phyloP scores from a whole-genome alignment of 768 basidiomycete genomes.

The Heimioporus sp. region DNA sequence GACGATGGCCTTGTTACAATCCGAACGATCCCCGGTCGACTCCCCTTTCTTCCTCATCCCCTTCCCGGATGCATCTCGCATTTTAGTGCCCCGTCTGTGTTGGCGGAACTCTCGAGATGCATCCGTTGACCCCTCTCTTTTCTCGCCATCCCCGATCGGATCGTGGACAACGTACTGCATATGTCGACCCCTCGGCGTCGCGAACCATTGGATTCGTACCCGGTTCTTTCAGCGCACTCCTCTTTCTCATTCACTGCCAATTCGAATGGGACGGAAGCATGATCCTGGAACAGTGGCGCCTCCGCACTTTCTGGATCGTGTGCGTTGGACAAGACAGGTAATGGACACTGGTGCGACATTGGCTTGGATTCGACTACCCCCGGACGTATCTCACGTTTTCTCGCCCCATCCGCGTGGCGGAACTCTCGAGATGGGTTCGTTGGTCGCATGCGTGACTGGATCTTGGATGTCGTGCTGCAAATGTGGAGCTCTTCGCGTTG shows the following conservation, averaged over 20 bases:
- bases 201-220: too few relatives aligned
- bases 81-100: constrained; percentile 3
- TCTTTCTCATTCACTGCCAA: too few relatives aligned
- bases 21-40: neutral
- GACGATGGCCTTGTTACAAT: neutral
- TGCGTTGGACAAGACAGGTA: too few relatives aligned
- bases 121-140: constrained; percentile 1
- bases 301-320: too few relatives aligned
- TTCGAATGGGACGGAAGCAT: too few relatives aligned
- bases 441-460: neutral
- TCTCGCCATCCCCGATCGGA: neutral
- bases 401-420: neutral
- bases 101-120: constrained; percentile 7
- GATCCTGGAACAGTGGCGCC: too few relatives aligned
- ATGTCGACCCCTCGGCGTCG: too few relatives aligned
- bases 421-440: neutral
- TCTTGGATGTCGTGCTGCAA: neutral
- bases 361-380: too few relatives aligned
- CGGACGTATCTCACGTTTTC: neutral
- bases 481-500: neutral
- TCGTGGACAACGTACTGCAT: too few relatives aligned
- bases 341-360: too few relatives aligned
- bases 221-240: too few relatives aligned
- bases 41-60: neutral
- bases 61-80: constrained; percentile 1